These are phyloP conservation scores for Cyamopsis tetragonoloba DNA, from an alignment of 306 rosid species.

Conservation along the genomic window DNA sequence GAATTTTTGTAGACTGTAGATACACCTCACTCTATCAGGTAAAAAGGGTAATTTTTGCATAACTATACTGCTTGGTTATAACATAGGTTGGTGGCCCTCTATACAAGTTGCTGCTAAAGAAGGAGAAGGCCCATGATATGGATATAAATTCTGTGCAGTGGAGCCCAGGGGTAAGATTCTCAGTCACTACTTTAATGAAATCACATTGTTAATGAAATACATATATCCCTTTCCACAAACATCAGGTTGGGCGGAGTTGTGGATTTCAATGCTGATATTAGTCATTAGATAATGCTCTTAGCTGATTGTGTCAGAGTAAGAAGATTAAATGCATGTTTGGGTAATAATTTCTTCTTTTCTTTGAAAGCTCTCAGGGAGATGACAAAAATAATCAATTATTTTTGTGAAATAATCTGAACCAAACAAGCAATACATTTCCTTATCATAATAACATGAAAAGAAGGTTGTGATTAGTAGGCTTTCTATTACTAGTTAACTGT, in stretches of 20 bases:
- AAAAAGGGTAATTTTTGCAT: slow-evolving; percentile 4
- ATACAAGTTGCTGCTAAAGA: slow-evolving; percentile 62
- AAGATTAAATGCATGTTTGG: too few species aligned
- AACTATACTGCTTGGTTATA: slow-evolving; percentile 8
- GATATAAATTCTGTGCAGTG: slow-evolving; percentile 81
- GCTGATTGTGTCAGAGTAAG: background rate
- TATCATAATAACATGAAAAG: too few species aligned
- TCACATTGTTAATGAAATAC: background rate
- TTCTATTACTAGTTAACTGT: background rate
- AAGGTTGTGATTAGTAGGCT: background rate
- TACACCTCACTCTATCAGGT: slow-evolving; percentile 20
- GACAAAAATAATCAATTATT: too few species aligned
- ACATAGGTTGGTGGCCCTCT: slow-evolving; percentile 60
- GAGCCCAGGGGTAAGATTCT: slow-evolving; percentile 85
- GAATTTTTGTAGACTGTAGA: background rate
- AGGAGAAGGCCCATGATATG: slow-evolving; percentile 81
- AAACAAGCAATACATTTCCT: too few species aligned
- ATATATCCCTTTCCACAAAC: background rate
- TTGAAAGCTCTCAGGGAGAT: too few species aligned
- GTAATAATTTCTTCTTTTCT: too few species aligned
- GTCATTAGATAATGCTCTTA: slow-evolving; percentile 1
- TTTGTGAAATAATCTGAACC: too few species aligned
- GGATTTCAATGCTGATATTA: slow-evolving; percentile 14
- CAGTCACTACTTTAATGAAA: slow-evolving; percentile 17
- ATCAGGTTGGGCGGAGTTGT: slow-evolving; percentile 9